Conservation (phyloP, 345 rosid genomes). For the Corchorus olitorius region DNA sequence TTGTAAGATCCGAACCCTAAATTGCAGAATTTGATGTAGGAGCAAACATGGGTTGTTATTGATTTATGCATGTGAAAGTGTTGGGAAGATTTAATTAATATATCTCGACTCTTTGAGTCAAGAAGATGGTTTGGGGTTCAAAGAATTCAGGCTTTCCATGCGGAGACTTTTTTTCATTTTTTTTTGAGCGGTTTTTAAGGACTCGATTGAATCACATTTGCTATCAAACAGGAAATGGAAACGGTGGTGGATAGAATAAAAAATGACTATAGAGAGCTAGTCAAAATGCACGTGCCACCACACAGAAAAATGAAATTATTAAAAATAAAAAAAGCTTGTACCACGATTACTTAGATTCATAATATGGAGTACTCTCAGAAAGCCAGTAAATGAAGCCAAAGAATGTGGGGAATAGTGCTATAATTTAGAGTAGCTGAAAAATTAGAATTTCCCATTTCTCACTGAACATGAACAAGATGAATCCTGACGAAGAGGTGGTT, state of each 20-base stretch:
- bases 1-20: too few relatives aligned
- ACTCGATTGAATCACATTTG: neutral
- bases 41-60: neutral
- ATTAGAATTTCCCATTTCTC: too few relatives aligned
- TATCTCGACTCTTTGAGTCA: neutral
- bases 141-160: neutral
- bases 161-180: too few relatives aligned
- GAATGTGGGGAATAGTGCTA: neutral
- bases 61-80: neutral
- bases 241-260: neutral
- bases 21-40: neutral
- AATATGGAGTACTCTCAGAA: neutral
- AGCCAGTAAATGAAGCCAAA: conserved; percentile 1
- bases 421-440: neutral
- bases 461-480: too few relatives aligned
- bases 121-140: neutral
- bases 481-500: too few relatives aligned
- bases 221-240: neutral
- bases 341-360: too few relatives aligned
- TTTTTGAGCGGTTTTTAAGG: neutral
- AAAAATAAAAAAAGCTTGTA: too few relatives aligned
- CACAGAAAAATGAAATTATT: neutral
- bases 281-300: neutral
- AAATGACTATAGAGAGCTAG: neutral
- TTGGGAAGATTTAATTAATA: neutral